These are phyloP conservation scores for Boletus edulis DNA, from an alignment of 768 basidiomycete genomes.

Conservation along the genomic window DNA sequence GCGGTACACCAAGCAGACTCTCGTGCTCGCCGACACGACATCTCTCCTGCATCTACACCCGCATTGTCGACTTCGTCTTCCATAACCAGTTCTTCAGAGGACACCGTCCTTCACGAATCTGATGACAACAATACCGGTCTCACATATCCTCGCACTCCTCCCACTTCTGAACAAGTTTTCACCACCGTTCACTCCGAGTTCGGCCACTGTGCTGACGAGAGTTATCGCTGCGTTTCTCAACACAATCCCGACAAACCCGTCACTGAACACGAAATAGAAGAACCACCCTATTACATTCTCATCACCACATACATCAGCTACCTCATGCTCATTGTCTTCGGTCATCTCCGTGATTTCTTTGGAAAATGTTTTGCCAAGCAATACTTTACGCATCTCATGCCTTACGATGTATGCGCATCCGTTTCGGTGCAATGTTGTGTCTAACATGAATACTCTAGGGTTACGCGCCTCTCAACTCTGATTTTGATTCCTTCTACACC, in stretches of 20 bases:
- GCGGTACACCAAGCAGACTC: constrained; percentile 67
- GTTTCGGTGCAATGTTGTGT: constrained; percentile 1
- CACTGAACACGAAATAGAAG: constrained; percentile 60
- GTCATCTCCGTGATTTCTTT: constrained; percentile 93
- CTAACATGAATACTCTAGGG: constrained; percentile 52
- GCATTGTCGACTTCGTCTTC: constrained; percentile 75
- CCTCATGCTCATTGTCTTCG: constrained; percentile 86
- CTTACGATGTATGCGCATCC: constrained; percentile 65
- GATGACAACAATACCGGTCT: constrained; percentile 58
- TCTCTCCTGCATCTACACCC: constrained; percentile 61
- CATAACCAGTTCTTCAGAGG: constrained; percentile 65
- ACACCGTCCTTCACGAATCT: constrained; percentile 57
- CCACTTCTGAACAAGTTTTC: constrained; percentile 79
- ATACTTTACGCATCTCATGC: constrained; percentile 79
- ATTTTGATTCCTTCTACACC: constrained; percentile 99
- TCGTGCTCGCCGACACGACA: constrained; percentile 50
- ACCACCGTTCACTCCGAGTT: constrained; percentile 86
- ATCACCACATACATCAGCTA: constrained; percentile 93
- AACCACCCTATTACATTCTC: constrained; percentile 92
- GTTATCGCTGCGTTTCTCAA: constrained; percentile 65
- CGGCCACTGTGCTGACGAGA: constrained; percentile 82
- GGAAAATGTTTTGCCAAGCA: constrained; percentile 77
- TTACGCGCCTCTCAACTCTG: constrained; percentile 94
- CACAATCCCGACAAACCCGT: constrained; percentile 49
- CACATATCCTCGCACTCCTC: constrained; percentile 59